Evolutionary conservation across 75 land plant genomes (phyloP).

Genomic region (Ceratopteris richardii): DNA sequence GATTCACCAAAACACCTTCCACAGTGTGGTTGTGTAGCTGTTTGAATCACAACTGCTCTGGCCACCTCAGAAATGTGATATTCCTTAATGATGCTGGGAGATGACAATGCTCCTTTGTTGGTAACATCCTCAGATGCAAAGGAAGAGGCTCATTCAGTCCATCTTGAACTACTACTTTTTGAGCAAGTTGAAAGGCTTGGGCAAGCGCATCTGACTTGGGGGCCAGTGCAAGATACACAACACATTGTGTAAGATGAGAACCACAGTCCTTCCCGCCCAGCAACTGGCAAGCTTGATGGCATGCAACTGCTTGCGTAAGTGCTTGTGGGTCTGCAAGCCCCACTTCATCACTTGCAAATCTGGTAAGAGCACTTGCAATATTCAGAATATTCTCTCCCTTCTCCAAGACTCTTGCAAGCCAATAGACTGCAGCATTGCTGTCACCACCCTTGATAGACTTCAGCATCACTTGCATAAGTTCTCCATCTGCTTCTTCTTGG

Average conservation of each 20-base stretch:
- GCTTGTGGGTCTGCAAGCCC: constrained; percentile 87
- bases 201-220: constrained; percentile 83
- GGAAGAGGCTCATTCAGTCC: constrained; percentile 87
- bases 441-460: constrained; percentile 86
- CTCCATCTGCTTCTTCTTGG: constrained; percentile 78
- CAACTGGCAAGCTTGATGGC: constrained; percentile 93
- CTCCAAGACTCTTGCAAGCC: constrained; percentile 89
- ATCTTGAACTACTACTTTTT: constrained; percentile 50
- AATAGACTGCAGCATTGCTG: constrained; percentile 81
- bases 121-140: constrained; percentile 82
- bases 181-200: constrained; percentile 56
- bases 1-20: too few species aligned
- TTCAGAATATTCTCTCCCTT: constrained; percentile 81
- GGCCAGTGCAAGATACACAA: constrained; percentile 76
- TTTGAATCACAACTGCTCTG: constrained; percentile 12
- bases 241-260: constrained; percentile 80
- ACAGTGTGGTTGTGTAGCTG: too few species aligned
- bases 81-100: constrained; percentile 62
- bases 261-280: constrained; percentile 91
- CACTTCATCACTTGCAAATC: constrained; percentile 81
- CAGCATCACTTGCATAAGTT: constrained; percentile 76
- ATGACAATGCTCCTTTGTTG: constrained; percentile 45
- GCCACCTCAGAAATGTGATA: constrained; percentile 71
- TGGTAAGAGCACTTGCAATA: constrained; percentile 61
- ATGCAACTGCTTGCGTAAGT: constrained; percentile 66